phyloP scores from a whole-genome alignment of 495 filamentous ascomycete genomes.

The Ascobolus immersus region DNA sequence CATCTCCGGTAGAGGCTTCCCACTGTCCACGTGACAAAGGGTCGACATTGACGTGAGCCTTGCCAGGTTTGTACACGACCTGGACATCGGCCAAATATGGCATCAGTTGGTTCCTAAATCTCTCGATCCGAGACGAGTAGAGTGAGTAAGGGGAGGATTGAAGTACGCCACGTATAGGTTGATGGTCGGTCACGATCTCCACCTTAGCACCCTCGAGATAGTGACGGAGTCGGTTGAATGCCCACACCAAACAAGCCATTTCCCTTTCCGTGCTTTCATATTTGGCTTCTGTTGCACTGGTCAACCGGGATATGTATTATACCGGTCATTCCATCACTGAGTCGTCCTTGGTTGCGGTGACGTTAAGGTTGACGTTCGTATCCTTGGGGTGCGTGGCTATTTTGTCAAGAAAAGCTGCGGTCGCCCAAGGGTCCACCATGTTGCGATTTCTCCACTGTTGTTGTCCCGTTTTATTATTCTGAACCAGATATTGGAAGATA shows the following conservation, averaged over 20 bases:
- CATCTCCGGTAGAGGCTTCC: too few species aligned
- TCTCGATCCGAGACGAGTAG: not conserved
- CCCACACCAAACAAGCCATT: not conserved
- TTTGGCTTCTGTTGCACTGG: not conserved
- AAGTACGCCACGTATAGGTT: not conserved
- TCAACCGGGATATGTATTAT: not conserved
- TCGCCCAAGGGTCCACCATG: too few species aligned
- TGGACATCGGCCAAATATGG: not conserved
- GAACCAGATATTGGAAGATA: too few species aligned
- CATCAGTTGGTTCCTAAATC: not conserved
- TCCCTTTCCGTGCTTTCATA: slow-evolving; percentile 1
- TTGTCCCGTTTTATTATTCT: too few species aligned
- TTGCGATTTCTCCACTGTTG: too few species aligned
- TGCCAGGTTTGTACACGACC: not conserved
- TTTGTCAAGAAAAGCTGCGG: too few species aligned
- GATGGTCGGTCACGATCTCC: not conserved
- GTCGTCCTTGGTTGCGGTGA: too few species aligned
- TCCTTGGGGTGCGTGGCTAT: not conserved
- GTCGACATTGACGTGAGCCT: not conserved
- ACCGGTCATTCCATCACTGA: slow-evolving; percentile 1
- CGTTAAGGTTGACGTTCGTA: too few species aligned
- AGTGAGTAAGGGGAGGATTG: not conserved
- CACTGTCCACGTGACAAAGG: not conserved
- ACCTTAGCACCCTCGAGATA: not conserved
- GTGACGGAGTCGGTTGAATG: not conserved